Base-by-base conservation (phyloP, 108 stramenopile species). In the Chaetoceros tenuissimus region DNA sequence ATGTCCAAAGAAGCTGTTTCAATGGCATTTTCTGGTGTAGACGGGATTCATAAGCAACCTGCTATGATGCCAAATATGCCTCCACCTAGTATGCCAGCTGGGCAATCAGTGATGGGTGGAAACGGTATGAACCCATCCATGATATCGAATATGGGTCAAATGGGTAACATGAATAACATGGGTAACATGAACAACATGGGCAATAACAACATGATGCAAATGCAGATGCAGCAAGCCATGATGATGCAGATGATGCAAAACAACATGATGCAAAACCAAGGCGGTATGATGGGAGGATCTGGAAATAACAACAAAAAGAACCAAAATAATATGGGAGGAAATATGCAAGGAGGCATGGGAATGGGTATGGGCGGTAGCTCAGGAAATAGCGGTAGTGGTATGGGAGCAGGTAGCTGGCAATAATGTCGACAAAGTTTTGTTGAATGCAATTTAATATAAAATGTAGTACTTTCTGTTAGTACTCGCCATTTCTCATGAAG, bases 221-320 rank as follows among this genome's bases (percentile, higher is more conserved):
- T 31, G 18, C 51, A 53, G 53, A 7, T 17, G 22, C 54, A 57
- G 29, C 28, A 48, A 30, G 21, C 49, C 19, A 43, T 49, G 57
- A 64, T 45, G 7, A 58, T 57, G 34, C 61, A 59, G 55, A 68
- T 69, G 65, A 69, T 57, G 60, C 68, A 66, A 46, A 66, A 80
- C 47, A 49, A 58, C 47, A 63, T 30, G 51, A 64, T 64, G 59
- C 48, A 44, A 18, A 57, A 31, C 58, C 74, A 72, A 58, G 68
- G 69, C 5, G 55, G 55, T 20, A 74, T 69, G 68, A 73, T 73
- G 72, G 48, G 44, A 52, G 64, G 57, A 48, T 29, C 51, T 34
- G 34, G 44, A 25, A 31, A 46, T 24, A 52, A 44, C 47, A 49
- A 13, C 18, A 57, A 48, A 55, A 31, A 21, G 55, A 55, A 47